Conservation (phyloP, 192 early-diverging fungal species). For the Podila horticola region DNA sequence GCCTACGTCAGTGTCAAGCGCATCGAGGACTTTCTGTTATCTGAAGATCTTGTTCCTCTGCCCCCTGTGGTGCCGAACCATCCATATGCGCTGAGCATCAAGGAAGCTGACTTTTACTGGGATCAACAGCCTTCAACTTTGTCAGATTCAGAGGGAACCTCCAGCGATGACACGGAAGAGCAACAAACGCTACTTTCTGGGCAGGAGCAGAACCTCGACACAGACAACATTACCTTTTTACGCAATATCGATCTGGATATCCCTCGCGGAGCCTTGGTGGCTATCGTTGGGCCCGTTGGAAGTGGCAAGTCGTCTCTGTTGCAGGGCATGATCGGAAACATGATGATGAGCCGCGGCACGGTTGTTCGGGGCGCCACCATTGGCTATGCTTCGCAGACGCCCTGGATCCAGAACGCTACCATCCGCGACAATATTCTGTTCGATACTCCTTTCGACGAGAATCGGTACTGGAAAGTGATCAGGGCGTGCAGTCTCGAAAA, state of each 20-base stretch:
- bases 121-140: constrained; percentile 54
- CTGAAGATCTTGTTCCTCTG: constrained; percentile 63
- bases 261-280: constrained; percentile 65
- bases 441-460: constrained; percentile 67
- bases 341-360: constrained; percentile 66
- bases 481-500: constrained; percentile 64
- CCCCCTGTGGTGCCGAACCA: constrained; percentile 50
- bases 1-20: constrained; percentile 53
- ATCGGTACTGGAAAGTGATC: constrained; percentile 61
- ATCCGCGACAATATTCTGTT: constrained; percentile 77
- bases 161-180: constrained; percentile 6
- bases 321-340: constrained; percentile 85
- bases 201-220: no score
- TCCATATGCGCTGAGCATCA: constrained; percentile 62
- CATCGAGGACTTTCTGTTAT: constrained; percentile 59
- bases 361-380: constrained; percentile 73
- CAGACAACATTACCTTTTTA: constrained; percentile 51
- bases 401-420: constrained; percentile 91
- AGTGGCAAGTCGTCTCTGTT: constrained; percentile 89
- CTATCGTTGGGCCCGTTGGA: constrained; percentile 86
- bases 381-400: constrained; percentile 82
- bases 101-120: constrained; percentile 73
- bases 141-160: constrained; percentile 4
- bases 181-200: constrained; percentile 11
- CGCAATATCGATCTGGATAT: constrained; percentile 52